A percentile compares a stretch with the other conserved stretches of the same genome.
Evolutionary conservation across 1,139 yeast species (phyloP).

Genomic region (Kodamaea suecica): DNA sequence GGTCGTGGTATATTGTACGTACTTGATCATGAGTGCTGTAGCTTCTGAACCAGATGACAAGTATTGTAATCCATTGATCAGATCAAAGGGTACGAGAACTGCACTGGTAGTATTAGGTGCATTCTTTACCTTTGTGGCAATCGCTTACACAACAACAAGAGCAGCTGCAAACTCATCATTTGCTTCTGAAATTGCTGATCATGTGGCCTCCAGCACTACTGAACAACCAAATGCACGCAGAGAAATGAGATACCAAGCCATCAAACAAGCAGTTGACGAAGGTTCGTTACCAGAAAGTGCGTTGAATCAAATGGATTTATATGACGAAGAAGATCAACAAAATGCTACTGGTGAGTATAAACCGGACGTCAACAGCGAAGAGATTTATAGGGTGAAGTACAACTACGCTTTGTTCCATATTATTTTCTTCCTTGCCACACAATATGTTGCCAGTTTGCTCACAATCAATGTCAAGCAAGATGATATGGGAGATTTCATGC

Average conservation of each 20-base stretch:
- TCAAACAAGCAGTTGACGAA: conserved; percentile 89
- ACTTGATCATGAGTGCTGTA: conserved; percentile 88
- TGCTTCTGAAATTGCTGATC: conserved; percentile 19
- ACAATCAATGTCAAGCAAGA: conserved; percentile 89
- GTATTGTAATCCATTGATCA: conserved; percentile 83
- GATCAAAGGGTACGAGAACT: conserved; percentile 88
- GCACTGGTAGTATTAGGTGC: conserved; percentile 89
- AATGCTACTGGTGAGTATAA: conserved; percentile 33
- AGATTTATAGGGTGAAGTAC: conserved; percentile 67
- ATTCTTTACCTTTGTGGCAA: conserved; percentile 86
- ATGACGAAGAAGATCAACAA: conserved; percentile 44
- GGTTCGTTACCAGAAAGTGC: conserved; percentile 96
- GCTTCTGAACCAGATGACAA: conserved; percentile 96
- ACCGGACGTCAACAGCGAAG: conserved; percentile 41
- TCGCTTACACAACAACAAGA: conserved; percentile 95
- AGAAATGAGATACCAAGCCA: conserved; percentile 83
- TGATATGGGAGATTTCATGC: conserved; percentile 84
- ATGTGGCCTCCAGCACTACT: conserved; percentile 19
- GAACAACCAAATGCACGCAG: conserved; percentile 60
- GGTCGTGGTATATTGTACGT: conserved; percentile 93
- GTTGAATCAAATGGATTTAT: conserved; percentile 63
- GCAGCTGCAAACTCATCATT: conserved; percentile 85
- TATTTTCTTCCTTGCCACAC: conserved; percentile 92
- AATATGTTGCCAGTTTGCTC: conserved; percentile 89
- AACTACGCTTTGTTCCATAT: conserved; percentile 87